These are phyloP conservation scores for Gremmenia infestans DNA, from an alignment of 2,329 filamentous ascomycete species.

Conservation along the genomic window DNA sequence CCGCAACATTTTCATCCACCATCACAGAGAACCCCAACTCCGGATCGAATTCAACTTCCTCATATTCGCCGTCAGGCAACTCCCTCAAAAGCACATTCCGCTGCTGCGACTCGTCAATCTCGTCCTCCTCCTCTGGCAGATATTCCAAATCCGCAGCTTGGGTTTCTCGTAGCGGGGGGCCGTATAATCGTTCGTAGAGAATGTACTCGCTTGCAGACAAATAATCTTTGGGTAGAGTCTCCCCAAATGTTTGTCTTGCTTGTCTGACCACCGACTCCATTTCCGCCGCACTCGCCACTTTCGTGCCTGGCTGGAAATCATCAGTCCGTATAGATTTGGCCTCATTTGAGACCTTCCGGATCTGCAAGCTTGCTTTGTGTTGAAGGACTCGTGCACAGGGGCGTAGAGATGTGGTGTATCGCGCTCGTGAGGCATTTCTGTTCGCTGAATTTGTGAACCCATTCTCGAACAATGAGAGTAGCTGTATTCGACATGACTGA, in stretches of 20 bases:
- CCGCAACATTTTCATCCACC: slow-evolving; percentile 26
- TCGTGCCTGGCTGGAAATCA: not conserved
- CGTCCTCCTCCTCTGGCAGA: slow-evolving; percentile 29
- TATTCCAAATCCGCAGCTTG: slow-evolving; percentile 52
- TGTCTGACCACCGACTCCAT: slow-evolving; percentile 63
- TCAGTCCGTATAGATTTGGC: not conserved
- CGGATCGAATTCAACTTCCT: slow-evolving; percentile 49
- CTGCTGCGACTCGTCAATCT: slow-evolving; percentile 43
- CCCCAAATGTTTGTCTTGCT: slow-evolving; percentile 70
- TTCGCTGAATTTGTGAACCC: slow-evolving; percentile 26
- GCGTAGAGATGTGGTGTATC: slow-evolving; percentile 12
- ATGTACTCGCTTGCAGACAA: slow-evolving; percentile 65
- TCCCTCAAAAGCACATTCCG: slow-evolving; percentile 48
- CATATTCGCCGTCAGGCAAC: slow-evolving; percentile 50
- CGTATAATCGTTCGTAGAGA: slow-evolving; percentile 78
- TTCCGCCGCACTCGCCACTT: slow-evolving; percentile 26
- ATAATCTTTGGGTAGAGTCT: slow-evolving; percentile 67
- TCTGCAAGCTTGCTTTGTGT: slow-evolving; percentile 3
- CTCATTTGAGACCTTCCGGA: slow-evolving; percentile 17
- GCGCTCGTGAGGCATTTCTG: slow-evolving; percentile 7
- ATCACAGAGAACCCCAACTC: slow-evolving; percentile 27
- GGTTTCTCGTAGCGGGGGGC: slow-evolving; percentile 62
- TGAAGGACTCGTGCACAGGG: slow-evolving; percentile 6
- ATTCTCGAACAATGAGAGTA: slow-evolving; percentile 31
- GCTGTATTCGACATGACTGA: slow-evolving; percentile 32